phyloP scores from a whole-genome alignment of 2,329 filamentous ascomycete genomes.

The Cercospora zeae-maydis region DNA sequence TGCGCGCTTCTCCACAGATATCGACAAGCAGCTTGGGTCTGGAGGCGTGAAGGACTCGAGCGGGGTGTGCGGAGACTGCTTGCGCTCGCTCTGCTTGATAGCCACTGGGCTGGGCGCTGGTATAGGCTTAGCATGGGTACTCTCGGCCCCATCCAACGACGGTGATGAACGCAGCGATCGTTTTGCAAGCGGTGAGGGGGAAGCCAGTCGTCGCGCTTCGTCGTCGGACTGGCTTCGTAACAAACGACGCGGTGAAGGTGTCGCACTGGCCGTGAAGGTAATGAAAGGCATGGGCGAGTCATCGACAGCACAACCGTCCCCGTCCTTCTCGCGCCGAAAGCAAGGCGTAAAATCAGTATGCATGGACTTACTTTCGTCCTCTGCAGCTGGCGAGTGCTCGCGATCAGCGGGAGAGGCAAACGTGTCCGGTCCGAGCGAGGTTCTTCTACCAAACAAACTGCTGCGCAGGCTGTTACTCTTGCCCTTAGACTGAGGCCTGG shows the following conservation, averaged over 20 bases:
- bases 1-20: constrained; percentile 59
- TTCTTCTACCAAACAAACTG: constrained; percentile 48
- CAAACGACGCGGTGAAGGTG: constrained; percentile 37
- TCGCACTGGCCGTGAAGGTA: constrained; percentile 34
- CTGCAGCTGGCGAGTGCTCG: constrained; percentile 28
- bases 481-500: constrained; percentile 45
- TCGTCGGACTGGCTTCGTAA: constrained; percentile 41
- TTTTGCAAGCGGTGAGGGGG: constrained; percentile 42
- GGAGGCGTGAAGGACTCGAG: constrained; percentile 69
- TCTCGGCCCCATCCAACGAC: constrained; percentile 22
- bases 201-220: constrained; percentile 36
- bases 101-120: constrained; percentile 24
- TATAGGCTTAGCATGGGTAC: constrained; percentile 25
- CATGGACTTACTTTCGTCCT: constrained; percentile 40
- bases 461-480: constrained; percentile 52
- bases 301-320: constrained; percentile 23
- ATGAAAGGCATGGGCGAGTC: constrained; percentile 34
- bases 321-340: constrained; percentile 26
- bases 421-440: constrained; percentile 46
- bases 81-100: constrained; percentile 19
- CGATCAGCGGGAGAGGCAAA: constrained; percentile 42
- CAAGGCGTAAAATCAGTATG: constrained; percentile 28
- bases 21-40: constrained; percentile 78
- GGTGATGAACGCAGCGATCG: constrained; percentile 33
- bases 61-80: constrained; percentile 60